Evolutionary conservation across 139 green algal species (phyloP).

Genomic region (Chlorella sp.): DNA sequence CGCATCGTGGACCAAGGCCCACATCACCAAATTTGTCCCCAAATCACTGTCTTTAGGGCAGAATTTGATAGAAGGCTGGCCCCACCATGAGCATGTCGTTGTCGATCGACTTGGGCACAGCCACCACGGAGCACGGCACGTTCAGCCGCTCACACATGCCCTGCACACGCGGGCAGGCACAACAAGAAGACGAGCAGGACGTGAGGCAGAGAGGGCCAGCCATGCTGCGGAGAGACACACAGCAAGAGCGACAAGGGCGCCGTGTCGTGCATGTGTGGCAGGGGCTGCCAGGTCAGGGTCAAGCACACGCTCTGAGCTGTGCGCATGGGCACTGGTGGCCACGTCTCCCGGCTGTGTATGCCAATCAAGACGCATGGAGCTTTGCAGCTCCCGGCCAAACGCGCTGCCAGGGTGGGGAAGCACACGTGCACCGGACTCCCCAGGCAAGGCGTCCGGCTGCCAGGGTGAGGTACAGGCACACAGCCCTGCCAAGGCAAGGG

Average conservation of each 20-base stretch:
- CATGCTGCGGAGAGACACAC: not conserved
- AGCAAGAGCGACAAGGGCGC: not conserved
- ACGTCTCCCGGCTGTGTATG: too few relatives aligned
- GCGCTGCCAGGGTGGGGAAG: not conserved
- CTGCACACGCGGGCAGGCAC: slow-evolving; percentile 52
- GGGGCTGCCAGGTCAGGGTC: too few relatives aligned
- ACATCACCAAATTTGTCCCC: too few relatives aligned
- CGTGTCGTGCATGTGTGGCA: not conserved
- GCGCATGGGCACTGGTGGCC: too few relatives aligned
- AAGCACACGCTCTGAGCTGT: not conserved
- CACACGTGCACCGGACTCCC: too few relatives aligned
- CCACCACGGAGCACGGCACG: slow-evolving; percentile 82
- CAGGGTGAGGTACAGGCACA: not conserved
- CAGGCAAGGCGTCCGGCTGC: not conserved
- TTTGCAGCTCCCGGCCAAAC: not conserved
- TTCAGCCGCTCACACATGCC: slow-evolving; percentile 65
- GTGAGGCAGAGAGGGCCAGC: not conserved
- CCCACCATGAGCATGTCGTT: slow-evolving; percentile 93
- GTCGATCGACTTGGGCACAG: slow-evolving; percentile 98
- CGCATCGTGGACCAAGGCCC: too few relatives aligned
- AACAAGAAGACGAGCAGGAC: not conserved
- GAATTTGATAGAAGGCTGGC: too few relatives aligned
- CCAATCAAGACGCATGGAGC: too few relatives aligned
- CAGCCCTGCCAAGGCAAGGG: not conserved
- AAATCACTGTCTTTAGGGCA: too few relatives aligned